A percentile compares a stretch with the other conserved stretches of the same genome.
Conservation (phyloP, 768 basidiomycete species). For the Heimioporus sp. region DNA sequence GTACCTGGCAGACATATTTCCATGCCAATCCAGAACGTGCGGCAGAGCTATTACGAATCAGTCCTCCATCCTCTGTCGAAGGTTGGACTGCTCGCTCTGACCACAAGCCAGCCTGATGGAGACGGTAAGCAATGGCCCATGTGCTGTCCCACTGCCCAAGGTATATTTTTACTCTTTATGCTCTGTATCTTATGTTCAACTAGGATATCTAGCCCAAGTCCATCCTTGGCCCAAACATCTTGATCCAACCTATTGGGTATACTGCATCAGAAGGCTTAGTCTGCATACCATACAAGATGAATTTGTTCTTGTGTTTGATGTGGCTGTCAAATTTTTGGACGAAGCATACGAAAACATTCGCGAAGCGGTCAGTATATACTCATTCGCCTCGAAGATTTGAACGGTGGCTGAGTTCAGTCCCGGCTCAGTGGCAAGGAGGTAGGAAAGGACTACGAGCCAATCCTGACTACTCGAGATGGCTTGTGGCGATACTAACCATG, state of each 20-base stretch:
- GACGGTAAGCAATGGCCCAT: constrained; percentile 12
- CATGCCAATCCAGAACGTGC: constrained; percentile 16
- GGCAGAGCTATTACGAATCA: constrained; percentile 15
- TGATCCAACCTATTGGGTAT: constrained; percentile 6
- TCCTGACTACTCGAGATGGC: background rate
- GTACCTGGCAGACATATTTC: constrained; percentile 5
- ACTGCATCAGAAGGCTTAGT: constrained; percentile 9
- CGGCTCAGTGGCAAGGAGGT: background rate
- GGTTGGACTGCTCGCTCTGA: constrained; percentile 21
- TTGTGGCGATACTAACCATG: background rate
- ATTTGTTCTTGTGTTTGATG: constrained; percentile 4
- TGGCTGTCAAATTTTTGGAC: constrained; percentile 18
- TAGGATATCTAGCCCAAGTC: constrained; percentile 6
- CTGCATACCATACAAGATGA: constrained; percentile 5
- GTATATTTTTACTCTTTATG: background rate
- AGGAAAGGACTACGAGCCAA: background rate
- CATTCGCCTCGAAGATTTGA: background rate
- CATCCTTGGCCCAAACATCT: constrained; percentile 10
- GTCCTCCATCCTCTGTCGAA: constrained; percentile 5
- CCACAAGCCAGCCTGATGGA: constrained; percentile 1
- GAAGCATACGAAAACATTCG: constrained; percentile 11
- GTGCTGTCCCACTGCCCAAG: constrained; percentile 10
- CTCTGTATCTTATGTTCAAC: background rate
- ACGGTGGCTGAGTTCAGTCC: background rate
- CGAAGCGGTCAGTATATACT: constrained; percentile 11